A percentile compares a stretch with the other conserved stretches of the same genome.
Conservation (phyloP, 2,329 filamentous ascomycete genomes). For the Aspergillus candidus region DNA sequence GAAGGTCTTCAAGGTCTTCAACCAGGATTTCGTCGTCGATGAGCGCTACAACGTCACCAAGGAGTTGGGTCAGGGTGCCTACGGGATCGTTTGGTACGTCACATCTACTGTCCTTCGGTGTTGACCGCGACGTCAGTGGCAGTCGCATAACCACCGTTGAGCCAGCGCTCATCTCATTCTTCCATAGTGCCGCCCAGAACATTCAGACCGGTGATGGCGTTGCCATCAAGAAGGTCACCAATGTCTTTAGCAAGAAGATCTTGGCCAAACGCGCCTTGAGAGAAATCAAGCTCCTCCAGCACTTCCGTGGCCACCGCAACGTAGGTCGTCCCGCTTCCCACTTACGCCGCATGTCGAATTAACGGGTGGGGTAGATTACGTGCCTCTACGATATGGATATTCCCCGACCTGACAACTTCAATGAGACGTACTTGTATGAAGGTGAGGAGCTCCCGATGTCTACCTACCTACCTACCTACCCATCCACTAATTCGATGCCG, state of each 20-base stretch:
- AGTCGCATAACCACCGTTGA: too few species aligned
- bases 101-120: slow-evolving; percentile 2
- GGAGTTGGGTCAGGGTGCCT: slow-evolving; percentile 95
- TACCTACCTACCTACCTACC: neutral
- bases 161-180: slow-evolving; percentile 10
- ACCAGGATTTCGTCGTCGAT: slow-evolving; percentile 98
- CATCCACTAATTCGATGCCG: slow-evolving; percentile 8
- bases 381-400: slow-evolving; percentile 99
- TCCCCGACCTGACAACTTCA: slow-evolving; percentile 93
- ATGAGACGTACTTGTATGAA: slow-evolving; percentile 98
- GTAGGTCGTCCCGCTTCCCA: slow-evolving; percentile 45
- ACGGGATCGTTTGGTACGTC: slow-evolving; percentile 92
- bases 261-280: slow-evolving; percentile 94
- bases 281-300: slow-evolving; percentile 97
- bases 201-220: slow-evolving; percentile 85
- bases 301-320: slow-evolving; percentile 87
- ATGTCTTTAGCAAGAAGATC: slow-evolving; percentile 99
- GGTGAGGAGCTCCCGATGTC: slow-evolving; percentile 49
- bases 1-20: slow-evolving; percentile 99
- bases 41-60: slow-evolving; percentile 98
- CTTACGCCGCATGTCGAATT: slow-evolving; percentile 25
- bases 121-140: neutral
- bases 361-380: slow-evolving; percentile 65
- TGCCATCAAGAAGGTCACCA: slow-evolving; percentile 99
- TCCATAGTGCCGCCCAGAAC: slow-evolving; percentile 78